Base-by-base conservation (phyloP, 371 early-diverging fungal genomes). In the Capillidium heterosporum region DNA sequence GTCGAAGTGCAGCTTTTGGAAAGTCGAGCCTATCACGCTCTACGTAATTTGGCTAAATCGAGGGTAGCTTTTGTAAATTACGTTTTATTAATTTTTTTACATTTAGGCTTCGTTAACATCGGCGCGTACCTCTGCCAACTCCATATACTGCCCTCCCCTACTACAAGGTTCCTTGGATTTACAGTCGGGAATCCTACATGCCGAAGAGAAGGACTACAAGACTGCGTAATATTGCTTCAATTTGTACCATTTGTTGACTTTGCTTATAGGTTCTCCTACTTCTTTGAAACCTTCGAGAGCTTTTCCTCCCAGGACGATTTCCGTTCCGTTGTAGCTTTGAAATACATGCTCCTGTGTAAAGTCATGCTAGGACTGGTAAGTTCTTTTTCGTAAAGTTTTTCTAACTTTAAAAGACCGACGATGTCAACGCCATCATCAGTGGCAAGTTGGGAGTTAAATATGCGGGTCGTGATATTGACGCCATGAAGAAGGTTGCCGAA, bases 131-230 rank as follows among this genome's bases (percentile, higher is more conserved):
- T 85, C 91, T 4, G 96, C 97, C 50, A 97, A 97, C 63, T 78
- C 94, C 24, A 93, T 97, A 59, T 97, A 97, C 69, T 95, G 95
- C 63, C 98, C 99, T 60, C 94, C 96, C n/a, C 73, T 90, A 57
- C 76, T 97, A 67, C 99, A 98, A 69, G 98, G 97, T 13, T 77
- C 82, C 40, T 75, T 98, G 46, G 99, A 98, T 69, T 80, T 97
- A 83, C 94, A 96, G 67, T 91, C 92, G 2, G 98, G 98, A 59
- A 85, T 94, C 39, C 76, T 98, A 60, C 95, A 96, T 63, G 88
- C 96, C 43, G 98, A 98, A 64, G 98, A 98, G 59, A 91, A 91
- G 71, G 98, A 98, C 64, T 98, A 92, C 71, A 93, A 94, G 73
- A 98, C 97, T 1, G 97, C 91, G 62, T 95, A 81, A 41, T 11